phyloP scores from a whole-genome alignment of 768 basidiomycete species.

The Jaapia argillacea region DNA sequence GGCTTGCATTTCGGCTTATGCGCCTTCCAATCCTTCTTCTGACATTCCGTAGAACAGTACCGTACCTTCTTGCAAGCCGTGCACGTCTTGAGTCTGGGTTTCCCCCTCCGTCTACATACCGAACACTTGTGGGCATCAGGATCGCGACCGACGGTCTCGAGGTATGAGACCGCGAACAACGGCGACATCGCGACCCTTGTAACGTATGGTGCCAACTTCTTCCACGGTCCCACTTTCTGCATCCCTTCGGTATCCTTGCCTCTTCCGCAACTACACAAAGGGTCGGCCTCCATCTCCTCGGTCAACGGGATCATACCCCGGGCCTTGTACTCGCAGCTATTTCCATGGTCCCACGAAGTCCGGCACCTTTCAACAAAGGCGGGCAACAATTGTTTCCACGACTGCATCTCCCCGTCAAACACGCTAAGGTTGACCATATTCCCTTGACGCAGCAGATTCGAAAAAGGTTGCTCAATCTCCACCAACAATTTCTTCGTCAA shows the following conservation, averaged over 20 bases:
- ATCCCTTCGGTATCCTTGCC: conserved; percentile 36
- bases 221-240: conserved; percentile 23
- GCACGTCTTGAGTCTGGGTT: conserved; percentile 24
- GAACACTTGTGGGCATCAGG: conserved; percentile 22
- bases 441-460: no score
- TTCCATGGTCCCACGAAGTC: conserved; percentile 37
- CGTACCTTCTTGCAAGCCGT: conserved; percentile 25
- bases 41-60: conserved; percentile 37
- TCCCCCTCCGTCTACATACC: conserved; percentile 19
- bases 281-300: conserved; percentile 21
- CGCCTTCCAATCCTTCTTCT: conserved; percentile 34
- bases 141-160: conserved; percentile 33
- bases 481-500: no score
- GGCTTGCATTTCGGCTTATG: conserved; percentile 30
- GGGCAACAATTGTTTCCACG: conserved; percentile 45
- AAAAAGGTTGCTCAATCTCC: no score
- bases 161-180: conserved; percentile 40
- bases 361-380: conserved; percentile 42
- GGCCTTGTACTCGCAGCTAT: conserved; percentile 40
- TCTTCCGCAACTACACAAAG: conserved; percentile 44
- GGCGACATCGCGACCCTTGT: conserved; percentile 44
- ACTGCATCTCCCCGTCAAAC: conserved; percentile 27
- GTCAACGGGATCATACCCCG: conserved; percentile 35
- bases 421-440: no score
- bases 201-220: conserved; percentile 28